These are phyloP conservation scores for Arthromyces matolae DNA, from an alignment of 768 basidiomycete genomes.

Conservation along the genomic window DNA sequence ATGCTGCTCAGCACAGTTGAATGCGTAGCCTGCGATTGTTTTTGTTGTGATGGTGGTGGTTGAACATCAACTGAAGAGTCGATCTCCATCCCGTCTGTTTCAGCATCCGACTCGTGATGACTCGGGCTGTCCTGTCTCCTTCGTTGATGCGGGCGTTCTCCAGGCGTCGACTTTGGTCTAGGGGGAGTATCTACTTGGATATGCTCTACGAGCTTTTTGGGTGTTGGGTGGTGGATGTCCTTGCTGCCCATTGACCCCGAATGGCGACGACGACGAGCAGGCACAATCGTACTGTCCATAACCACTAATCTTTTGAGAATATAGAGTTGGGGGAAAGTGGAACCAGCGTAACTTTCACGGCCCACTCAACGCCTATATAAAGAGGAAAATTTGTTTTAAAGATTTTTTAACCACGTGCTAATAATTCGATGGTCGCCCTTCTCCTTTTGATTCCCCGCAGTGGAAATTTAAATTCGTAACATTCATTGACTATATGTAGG, in stretches of 20 bases:
- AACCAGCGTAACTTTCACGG: background rate
- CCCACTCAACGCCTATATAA: background rate
- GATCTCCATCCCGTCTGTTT: slow-evolving; percentile 29
- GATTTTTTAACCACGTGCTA: slow-evolving; percentile 13
- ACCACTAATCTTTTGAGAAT: slow-evolving; percentile 3
- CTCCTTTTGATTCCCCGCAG: background rate
- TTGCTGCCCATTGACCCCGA: slow-evolving; percentile 48
- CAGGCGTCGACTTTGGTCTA: slow-evolving; percentile 72
- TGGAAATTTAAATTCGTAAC: slow-evolving; percentile 3
- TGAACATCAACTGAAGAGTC: slow-evolving; percentile 19
- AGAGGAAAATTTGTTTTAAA: slow-evolving; percentile 1
- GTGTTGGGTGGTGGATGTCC: slow-evolving; percentile 18
- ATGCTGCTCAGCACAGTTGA: slow-evolving; percentile 22
- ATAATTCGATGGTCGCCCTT: background rate
- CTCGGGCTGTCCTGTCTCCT: slow-evolving; percentile 43
- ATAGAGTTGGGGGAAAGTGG: background rate
- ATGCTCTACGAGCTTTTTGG: slow-evolving; percentile 19
- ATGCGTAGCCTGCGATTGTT: too few species aligned
- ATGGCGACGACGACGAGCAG: slow-evolving; percentile 58
- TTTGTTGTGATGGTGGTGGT: slow-evolving; percentile 1
- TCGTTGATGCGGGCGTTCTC: slow-evolving; percentile 52
- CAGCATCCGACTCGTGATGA: slow-evolving; percentile 31
- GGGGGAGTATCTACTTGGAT: slow-evolving; percentile 47
- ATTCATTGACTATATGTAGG: slow-evolving; percentile 10
- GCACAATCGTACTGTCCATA: slow-evolving; percentile 29